These are phyloP conservation scores for Juncus inflexus DNA, from an alignment of 176 grass and related monocot genomes.

Conservation along the genomic window DNA sequence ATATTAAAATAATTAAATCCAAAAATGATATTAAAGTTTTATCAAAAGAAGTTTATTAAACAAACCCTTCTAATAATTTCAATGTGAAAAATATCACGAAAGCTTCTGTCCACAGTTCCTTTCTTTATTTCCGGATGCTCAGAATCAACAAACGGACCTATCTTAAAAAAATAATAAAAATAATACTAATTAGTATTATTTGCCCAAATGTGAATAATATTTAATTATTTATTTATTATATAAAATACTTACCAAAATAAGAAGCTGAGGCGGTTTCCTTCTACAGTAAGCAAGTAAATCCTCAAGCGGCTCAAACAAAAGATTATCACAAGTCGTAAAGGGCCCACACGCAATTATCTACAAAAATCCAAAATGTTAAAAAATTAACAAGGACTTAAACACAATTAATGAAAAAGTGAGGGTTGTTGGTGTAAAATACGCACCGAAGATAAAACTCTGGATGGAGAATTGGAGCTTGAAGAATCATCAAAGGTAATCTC, in stretches of 20 bases:
- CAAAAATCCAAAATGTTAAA: constrained; percentile 20
- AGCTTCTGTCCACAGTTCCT: constrained; percentile 56
- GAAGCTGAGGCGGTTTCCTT: constrained; percentile 71
- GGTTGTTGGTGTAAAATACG: no score
- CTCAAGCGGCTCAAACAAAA: constrained; percentile 85
- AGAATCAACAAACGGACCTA: constrained; percentile 98
- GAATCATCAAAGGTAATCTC: no score
- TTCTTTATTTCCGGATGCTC: constrained; percentile 93
- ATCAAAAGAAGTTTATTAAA: constrained; percentile 10
- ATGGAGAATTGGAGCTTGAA: no score
- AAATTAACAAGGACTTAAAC: no score
- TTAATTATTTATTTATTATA: neutral
- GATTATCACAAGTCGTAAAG: constrained; percentile 88
- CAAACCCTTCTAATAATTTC: constrained; percentile 80
- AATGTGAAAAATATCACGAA: constrained; percentile 72
- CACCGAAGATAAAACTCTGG: no score
- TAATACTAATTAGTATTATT: no score
- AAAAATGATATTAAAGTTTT: no score
- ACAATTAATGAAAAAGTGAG: no score
- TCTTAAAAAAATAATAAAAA: constrained; percentile 35
- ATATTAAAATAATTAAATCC: no score
- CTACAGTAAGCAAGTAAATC: constrained; percentile 84
- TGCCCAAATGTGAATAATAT: no score
- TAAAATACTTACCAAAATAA: constrained; percentile 70
- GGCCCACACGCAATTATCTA: constrained; percentile 88